Conservation (phyloP, 2,329 filamentous ascomycete species). For the Alternaria triticimaculans region DNA sequence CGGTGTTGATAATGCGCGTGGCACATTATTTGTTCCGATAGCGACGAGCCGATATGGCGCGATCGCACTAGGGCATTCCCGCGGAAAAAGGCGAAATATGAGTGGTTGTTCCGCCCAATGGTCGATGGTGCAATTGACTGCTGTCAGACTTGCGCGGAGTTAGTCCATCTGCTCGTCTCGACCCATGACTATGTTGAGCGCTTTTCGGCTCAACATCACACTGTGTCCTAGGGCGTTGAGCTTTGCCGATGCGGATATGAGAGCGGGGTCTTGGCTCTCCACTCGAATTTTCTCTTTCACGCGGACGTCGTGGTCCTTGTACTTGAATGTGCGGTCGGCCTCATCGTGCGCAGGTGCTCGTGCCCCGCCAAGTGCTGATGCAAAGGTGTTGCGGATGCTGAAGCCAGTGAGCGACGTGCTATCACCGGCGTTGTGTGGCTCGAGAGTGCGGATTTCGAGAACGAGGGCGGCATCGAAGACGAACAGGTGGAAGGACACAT, state of each 20-base stretch:
- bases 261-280: slow-evolving; percentile 85
- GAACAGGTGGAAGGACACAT: slow-evolving; percentile 74
- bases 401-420: slow-evolving; percentile 51
- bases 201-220: slow-evolving; percentile 71
- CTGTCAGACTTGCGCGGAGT: slow-evolving; percentile 20
- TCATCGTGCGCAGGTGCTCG: slow-evolving; percentile 62
- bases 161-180: slow-evolving; percentile 54
- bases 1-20: slow-evolving; percentile 22
- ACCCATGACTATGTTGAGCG: slow-evolving; percentile 80
- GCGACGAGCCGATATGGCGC: slow-evolving; percentile 37
- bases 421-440: slow-evolving; percentile 55
- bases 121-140: slow-evolving; percentile 13
- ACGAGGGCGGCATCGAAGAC: slow-evolving; percentile 62
- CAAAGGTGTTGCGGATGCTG: slow-evolving; percentile 63
- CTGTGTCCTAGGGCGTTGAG: slow-evolving; percentile 78
- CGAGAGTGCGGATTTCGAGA: slow-evolving; percentile 71
- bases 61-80: slow-evolving; percentile 24
- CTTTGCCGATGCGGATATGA: slow-evolving; percentile 85
- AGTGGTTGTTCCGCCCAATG: slow-evolving; percentile 15
- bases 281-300: slow-evolving; percentile 90
- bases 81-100: slow-evolving; percentile 25
- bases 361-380: slow-evolving; percentile 53
- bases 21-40: slow-evolving; percentile 41
- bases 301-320: slow-evolving; percentile 72
- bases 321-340: slow-evolving; percentile 77